Conservation (phyloP, 306 rosid species). For the Potentilla sterilis region DNA sequence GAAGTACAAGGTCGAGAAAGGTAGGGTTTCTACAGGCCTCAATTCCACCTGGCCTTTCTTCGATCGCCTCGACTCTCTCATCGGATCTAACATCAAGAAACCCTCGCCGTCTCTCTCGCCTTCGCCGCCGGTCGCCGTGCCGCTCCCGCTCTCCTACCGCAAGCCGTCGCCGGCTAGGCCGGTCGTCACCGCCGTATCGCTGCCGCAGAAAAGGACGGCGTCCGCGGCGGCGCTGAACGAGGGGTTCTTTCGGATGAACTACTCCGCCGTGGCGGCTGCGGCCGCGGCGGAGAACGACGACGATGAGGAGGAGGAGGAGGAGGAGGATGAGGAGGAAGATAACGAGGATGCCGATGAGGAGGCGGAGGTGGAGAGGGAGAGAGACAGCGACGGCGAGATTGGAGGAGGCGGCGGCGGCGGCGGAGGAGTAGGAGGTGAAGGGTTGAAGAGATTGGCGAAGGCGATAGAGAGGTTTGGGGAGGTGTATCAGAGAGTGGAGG, state of each 20-base stretch:
- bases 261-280: slow-evolving; percentile 85
- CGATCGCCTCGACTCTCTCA: slow-evolving; percentile 58
- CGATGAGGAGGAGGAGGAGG: slow-evolving; percentile 67
- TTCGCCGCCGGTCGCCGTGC: slow-evolving; percentile 61
- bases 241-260: slow-evolving; percentile 69
- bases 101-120: slow-evolving; percentile 39
- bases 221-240: slow-evolving; percentile 39
- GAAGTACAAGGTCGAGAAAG: slow-evolving; percentile 89
- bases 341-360: slow-evolving; percentile 35
- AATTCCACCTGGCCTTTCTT: slow-evolving; percentile 74
- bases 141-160: slow-evolving; percentile 54
- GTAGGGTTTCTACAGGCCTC: slow-evolving; percentile 61
- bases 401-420: slow-evolving; percentile 34
- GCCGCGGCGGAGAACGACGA: slow-evolving; percentile 75
- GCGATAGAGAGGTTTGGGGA: slow-evolving; percentile 83
- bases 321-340: slow-evolving; percentile 45
- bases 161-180: slow-evolving; percentile 37
- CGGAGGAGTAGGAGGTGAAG: slow-evolving; percentile 52
- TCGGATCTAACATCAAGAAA: slow-evolving; percentile 66
- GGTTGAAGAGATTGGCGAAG: slow-evolving; percentile 71
- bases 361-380: slow-evolving; percentile 51
- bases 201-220: slow-evolving; percentile 67
- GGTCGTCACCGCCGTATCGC: slow-evolving; percentile 37
- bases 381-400: slow-evolving; percentile 32
- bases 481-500: slow-evolving; percentile 83